Evolutionary conservation across 140 eudicot species (phyloP).

Genomic region (Anethum foeniculum): DNA sequence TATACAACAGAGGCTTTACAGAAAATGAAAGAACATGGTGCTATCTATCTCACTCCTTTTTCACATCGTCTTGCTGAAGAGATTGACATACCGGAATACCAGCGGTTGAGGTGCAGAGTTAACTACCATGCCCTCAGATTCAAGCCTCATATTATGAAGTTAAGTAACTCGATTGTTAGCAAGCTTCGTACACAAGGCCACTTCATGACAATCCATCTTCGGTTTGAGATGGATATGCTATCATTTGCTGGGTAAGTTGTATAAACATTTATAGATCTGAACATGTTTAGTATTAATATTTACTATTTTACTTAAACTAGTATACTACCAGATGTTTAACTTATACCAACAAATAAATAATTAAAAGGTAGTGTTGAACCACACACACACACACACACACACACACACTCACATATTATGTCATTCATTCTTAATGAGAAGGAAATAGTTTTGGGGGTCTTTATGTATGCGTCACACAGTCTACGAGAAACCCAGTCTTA

Average conservation of each 20-base stretch:
- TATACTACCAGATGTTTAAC: not conserved
- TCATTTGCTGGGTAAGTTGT: conserved; percentile 90
- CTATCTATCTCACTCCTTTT: conserved; percentile 88
- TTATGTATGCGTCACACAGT: not conserved
- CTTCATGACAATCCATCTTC: conserved; percentile 97
- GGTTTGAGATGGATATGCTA: conserved; percentile 97
- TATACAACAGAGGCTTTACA: conserved; percentile 64
- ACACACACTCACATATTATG: too few species aligned
- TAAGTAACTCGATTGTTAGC: conserved; percentile 68
- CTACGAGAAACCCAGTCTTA: not conserved
- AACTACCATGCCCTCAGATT: conserved; percentile 87
- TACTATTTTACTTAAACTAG: not conserved
- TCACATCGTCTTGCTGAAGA: conserved; percentile 96
- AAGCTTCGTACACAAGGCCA: conserved; percentile 80
- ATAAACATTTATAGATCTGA: not conserved
- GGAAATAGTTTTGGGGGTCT: not conserved
- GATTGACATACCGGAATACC: conserved; percentile 81
- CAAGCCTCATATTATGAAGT: conserved; percentile 86
- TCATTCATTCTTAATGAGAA: not conserved
- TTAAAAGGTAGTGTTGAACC: not conserved
- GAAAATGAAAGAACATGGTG: conserved; percentile 91
- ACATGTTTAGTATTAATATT: not conserved
- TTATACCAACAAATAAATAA: not conserved
- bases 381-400: too few species aligned
- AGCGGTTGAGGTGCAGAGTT: conserved; percentile 89